Percentiles rank a stretch among this genome's conserved stretches.
Evolutionary conservation across 257 asterid species (phyloP).

Genomic region (Salvia miltiorrhiza): DNA sequence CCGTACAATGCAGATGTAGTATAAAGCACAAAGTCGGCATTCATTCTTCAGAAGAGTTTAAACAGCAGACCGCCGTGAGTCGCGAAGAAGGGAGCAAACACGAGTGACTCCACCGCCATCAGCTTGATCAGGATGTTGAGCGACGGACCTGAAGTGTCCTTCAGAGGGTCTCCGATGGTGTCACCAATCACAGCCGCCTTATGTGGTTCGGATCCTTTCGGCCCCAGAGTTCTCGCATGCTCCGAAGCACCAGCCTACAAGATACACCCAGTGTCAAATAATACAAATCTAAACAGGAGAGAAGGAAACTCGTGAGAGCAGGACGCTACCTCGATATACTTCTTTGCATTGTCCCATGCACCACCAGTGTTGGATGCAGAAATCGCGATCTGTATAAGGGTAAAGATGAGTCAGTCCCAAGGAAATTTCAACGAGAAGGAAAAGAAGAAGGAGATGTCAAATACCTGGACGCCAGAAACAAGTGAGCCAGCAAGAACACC

Average conservation of each 20-base stretch:
- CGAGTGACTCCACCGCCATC: slow-evolving; percentile 76
- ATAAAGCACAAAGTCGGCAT: neutral
- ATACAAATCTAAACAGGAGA: neutral
- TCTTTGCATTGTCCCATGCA: slow-evolving; percentile 79
- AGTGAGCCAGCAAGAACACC: slow-evolving; percentile 93
- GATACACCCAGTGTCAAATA: neutral
- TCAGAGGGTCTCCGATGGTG: slow-evolving; percentile 64
- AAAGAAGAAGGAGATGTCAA: neutral
- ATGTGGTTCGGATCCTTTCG: slow-evolving; percentile 74
- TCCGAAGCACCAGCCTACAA: slow-evolving; percentile 58
- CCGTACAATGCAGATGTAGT: neutral
- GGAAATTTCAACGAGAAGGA: neutral
- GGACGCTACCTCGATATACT: slow-evolving; percentile 55
- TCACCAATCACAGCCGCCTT: slow-evolving; percentile 78
- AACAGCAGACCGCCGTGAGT: slow-evolving; percentile 61
- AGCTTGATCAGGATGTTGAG: slow-evolving; percentile 70
- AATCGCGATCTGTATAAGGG: slow-evolving; percentile 43
- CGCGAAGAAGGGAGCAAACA: slow-evolving; percentile 72
- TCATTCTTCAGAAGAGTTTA: slow-evolving; percentile 25
- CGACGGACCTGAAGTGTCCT: slow-evolving; percentile 79
- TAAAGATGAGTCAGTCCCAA: neutral
- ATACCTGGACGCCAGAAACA: slow-evolving; percentile 93
- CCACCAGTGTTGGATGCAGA: slow-evolving; percentile 81
- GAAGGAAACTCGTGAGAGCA: neutral
- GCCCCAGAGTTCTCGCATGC: slow-evolving; percentile 57